Percentiles rank a stretch among this genome's conserved stretches.
Evolutionary conservation across 179 eudicot species (phyloP).

Genomic region (Pouteria campechiana): DNA sequence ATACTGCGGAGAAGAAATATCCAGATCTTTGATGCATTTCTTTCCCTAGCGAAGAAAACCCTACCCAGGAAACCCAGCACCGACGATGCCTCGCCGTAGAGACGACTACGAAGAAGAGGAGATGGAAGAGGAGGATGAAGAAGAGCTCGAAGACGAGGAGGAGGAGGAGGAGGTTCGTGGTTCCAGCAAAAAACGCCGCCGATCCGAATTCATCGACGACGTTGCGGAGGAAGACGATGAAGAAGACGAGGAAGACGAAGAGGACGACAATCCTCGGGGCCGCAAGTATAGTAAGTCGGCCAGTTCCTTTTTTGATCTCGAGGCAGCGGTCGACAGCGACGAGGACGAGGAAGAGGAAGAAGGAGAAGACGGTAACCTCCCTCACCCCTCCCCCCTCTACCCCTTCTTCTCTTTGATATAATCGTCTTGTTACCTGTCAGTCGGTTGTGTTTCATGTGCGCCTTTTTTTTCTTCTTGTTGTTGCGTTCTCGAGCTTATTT

Average conservation of each 20-base stretch:
- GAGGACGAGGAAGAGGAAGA: slow-evolving; percentile 87
- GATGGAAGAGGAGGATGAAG: slow-evolving; percentile 34
- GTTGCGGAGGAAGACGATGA: slow-evolving; percentile 78
- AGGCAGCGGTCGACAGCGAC: slow-evolving; percentile 61
- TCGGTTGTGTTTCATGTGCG: neutral
- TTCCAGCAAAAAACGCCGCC: slow-evolving; percentile 38
- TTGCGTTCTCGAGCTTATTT: neutral
- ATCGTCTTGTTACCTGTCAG: neutral
- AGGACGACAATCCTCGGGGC: slow-evolving; percentile 31
- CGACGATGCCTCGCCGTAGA: slow-evolving; percentile 14
- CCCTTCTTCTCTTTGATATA: neutral
- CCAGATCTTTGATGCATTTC: too few relatives aligned
- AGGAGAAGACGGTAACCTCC: slow-evolving; percentile 72
- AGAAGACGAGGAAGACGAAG: slow-evolving; percentile 61
- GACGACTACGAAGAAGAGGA: slow-evolving; percentile 59
- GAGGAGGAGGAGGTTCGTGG: slow-evolving; percentile 15
- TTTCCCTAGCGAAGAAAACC: too few relatives aligned
- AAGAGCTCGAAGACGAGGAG: slow-evolving; percentile 30
- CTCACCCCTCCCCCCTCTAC: neutral
- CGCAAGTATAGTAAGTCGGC: slow-evolving; percentile 20
- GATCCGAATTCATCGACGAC: slow-evolving; percentile 64
- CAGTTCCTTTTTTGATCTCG: slow-evolving; percentile 52
- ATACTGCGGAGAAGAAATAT: too few relatives aligned
- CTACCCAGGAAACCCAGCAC: too few relatives aligned
- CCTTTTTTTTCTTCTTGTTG: neutral